A percentile compares a stretch with the other conserved stretches of the same genome.
phyloP scores from a whole-genome alignment of 2,329 filamentous ascomycete species.

The Talaromyces albobiverticillius region DNA sequence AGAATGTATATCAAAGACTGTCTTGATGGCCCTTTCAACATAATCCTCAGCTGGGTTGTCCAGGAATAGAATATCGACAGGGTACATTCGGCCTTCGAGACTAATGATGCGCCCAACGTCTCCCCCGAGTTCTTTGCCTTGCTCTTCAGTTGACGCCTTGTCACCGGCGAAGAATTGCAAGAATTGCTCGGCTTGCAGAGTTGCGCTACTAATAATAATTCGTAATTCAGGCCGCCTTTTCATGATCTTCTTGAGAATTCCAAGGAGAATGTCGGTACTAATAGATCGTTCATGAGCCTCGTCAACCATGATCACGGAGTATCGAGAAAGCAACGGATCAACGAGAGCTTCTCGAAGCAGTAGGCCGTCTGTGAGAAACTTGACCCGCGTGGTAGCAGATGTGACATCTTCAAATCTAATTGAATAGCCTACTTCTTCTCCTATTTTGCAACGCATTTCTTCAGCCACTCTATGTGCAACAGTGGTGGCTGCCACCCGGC shows the following conservation, averaged over 20 bases:
- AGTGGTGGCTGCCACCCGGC: constrained; percentile 85
- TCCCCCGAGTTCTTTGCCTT: constrained; percentile 35
- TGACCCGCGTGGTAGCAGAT: constrained; percentile 79
- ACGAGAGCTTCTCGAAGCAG: constrained; percentile 88
- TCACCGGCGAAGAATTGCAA: constrained; percentile 68
- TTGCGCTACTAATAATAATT: constrained; percentile 90
- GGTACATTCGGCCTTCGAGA: constrained; percentile 82
- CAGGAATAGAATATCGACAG: constrained; percentile 82
- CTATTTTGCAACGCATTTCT: constrained; percentile 79
- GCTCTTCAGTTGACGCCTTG: constrained; percentile 33
- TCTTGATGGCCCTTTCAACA: constrained; percentile 75
- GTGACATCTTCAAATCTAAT: constrained; percentile 91
- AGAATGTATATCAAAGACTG: constrained; percentile 82
- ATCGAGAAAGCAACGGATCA: constrained; percentile 84
- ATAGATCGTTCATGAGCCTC: constrained; percentile 93
- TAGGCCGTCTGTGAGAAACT: constrained; percentile 92
- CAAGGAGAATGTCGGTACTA: constrained; percentile 86
- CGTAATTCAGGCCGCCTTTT: constrained; percentile 76
- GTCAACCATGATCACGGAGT: constrained; percentile 96
- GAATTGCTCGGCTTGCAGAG: constrained; percentile 84
- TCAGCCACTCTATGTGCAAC: constrained; percentile 86
- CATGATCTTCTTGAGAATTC: constrained; percentile 84
- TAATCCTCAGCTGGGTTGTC: constrained; percentile 80
- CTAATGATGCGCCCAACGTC: constrained; percentile 68
- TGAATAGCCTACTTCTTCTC: constrained; percentile 89